phyloP scores from a whole-genome alignment of 2,329 filamentous ascomycete species.

The Penicillium sumatraense region DNA sequence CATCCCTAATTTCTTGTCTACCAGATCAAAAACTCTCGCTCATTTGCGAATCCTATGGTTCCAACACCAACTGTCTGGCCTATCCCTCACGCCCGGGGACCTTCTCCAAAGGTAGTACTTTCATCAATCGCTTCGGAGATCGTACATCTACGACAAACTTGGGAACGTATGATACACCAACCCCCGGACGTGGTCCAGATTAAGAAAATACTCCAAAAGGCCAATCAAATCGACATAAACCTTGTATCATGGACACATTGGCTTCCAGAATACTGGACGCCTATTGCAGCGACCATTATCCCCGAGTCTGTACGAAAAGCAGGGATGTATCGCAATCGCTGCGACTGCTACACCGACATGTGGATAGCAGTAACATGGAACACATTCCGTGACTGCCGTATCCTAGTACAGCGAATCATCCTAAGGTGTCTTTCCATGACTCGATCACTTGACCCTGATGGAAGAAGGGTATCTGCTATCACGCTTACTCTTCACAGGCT shows the following conservation, averaged over 20 bases:
- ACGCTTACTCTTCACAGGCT: conserved; percentile 18
- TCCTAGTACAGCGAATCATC: conserved; percentile 33
- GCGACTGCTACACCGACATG: conserved; percentile 37
- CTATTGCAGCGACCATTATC: conserved; percentile 26
- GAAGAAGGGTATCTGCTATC: conserved; percentile 7
- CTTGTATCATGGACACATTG: conserved; percentile 29
- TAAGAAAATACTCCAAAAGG: conserved; percentile 21
- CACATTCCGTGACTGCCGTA: conserved; percentile 33
- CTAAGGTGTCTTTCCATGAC: conserved; percentile 29
- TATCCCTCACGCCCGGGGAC: conserved; percentile 14
- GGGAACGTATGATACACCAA: conserved; percentile 17
- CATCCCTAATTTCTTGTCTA: neutral
- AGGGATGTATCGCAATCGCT: conserved; percentile 29
- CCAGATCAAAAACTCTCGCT: conserved; percentile 31
- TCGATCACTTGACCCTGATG: conserved; percentile 7
- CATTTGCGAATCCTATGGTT: conserved; percentile 21
- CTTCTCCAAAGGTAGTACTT: conserved; percentile 25
- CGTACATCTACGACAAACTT: conserved; percentile 29
- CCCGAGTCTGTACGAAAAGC: conserved; percentile 31
- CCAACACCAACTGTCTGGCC: conserved; percentile 31
- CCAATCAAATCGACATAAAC: conserved; percentile 25
- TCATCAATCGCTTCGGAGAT: conserved; percentile 25
- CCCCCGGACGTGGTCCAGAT: conserved; percentile 10
- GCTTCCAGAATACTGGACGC: conserved; percentile 30
- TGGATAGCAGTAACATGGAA: conserved; percentile 38